Evolutionary conservation across 345 rosid species (phyloP), one percentile per base, ranked within the genome.

Genomic region (Trapa incisa): DNA sequence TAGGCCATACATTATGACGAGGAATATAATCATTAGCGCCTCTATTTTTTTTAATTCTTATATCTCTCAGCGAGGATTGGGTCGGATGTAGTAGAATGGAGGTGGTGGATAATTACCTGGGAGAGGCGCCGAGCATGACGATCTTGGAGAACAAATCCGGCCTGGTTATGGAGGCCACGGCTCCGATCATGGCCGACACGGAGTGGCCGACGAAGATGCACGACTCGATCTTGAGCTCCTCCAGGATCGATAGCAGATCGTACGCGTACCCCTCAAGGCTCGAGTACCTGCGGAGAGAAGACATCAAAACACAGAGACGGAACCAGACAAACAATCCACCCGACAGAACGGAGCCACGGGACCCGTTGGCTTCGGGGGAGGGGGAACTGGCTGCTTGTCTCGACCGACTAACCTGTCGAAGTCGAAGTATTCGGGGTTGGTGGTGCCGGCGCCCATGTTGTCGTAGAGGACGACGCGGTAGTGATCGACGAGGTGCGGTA

Each of bases 361-460:
- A 8, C 4, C 8, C 45, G 8, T 3, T 8, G 45, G 4, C 4
- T 4, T 3, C 45, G 29, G 29, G 8, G 45, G 45, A 42, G 45
- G 45, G 45, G 45, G 45, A 8, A 1, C n/a, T 1, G 29, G 29
- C 4, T 16, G 4, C 16, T 4, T 22, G 57, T 2, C 6, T 16
- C 43, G 43, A 3, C 43, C 7, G 43, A 41, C 60, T 4, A 11
- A 58, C 63, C 63, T 74, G 17, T 81, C 77, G 73, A 90, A 90
- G 66, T 93, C 98, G 53, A 88, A 93, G 73, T 85, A 88, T 0
- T 93, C 96, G 0, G 98, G 97, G 54, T 93, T 90, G 3, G 97
- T 90, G 32, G 98, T 87, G 37, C 97, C 97, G 16, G 97, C 92
- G 54, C 97, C 96, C 86, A 90, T 93, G 75, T 88, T 90, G 61